Base-by-base conservation (phyloP, 1,284 basidiomycete species). In the Puccinia hordei region DNA sequence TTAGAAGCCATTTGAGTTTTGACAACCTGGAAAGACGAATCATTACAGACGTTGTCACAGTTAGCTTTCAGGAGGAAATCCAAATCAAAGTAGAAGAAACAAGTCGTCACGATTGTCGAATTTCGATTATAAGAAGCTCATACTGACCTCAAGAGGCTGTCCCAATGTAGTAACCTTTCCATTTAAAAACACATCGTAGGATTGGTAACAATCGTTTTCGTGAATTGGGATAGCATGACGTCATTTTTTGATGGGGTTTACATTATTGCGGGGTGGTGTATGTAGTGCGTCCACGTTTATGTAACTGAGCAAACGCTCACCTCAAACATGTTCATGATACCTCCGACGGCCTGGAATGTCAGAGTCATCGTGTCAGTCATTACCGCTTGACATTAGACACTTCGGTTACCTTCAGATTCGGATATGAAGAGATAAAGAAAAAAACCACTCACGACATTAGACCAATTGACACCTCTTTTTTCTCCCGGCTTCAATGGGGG, bases 1-100 rank as follows among this genome's bases (percentile, higher is more conserved):
- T 95, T 94, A 72, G 94, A 93, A 77, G 95, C 95, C 95, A 98
- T 97, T 85, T 98, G 95, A 15, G 97, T 99, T 88, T 99, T 99
- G 85, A 98, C 87, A 59, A 99, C 76, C 76, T 79, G 44, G 22
- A 30, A n/a, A 51, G 13, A 33, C 13, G 33, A 59, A 8, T 3
- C 24, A 30, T 24, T 17, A 55, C n/a, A 27, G 19, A 38, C 4
- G 38, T 63, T 35, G 59, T 19, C 13, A 38, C n/a, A 38, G 17
- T 63, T 38, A 63, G 59, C 59, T 38, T 19, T 63, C 59, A 17
- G 33, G 10, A 59, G 24, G 8, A 30, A 59, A 59, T 8, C 33
- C 8, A 22, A 38, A 22, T 27, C 22, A 30, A 61, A 30, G 19
- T 61, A 19, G 12, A 61, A 59, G 17, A 8, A 30, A 59, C 6